Evolutionary conservation across 2,329 filamentous ascomycete genomes (phyloP).

Genomic region (Emericellopsis cladophorae): DNA sequence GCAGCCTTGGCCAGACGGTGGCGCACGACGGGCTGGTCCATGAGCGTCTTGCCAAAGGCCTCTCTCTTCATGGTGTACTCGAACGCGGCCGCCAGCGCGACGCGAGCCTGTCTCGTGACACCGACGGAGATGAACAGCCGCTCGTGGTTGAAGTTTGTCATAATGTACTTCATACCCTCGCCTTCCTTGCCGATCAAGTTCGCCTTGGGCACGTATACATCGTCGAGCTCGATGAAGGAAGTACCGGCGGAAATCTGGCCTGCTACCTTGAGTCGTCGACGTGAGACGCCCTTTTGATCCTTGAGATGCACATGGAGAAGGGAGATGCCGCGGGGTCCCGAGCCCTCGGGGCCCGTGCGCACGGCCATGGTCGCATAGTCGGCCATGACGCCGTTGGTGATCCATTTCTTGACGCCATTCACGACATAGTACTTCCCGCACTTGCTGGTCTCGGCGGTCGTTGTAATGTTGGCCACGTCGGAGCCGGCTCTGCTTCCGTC

Average conservation of each 20-base stretch:
- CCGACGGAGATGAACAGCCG: constrained; percentile 54
- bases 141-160: constrained; percentile 75
- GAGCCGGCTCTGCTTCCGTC: constrained; percentile 40
- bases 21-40: constrained; percentile 64
- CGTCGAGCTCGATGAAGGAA: constrained; percentile 64
- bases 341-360: constrained; percentile 47
- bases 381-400: constrained; percentile 61
- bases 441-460: constrained; percentile 46
- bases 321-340: constrained; percentile 49
- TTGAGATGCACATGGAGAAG: constrained; percentile 62
- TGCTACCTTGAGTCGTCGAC: constrained; percentile 54
- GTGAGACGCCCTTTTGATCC: constrained; percentile 49
- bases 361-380: constrained; percentile 61
- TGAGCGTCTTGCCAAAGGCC: constrained; percentile 35
- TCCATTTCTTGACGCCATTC: constrained; percentile 74
- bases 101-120: constrained; percentile 43
- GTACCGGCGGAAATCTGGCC: constrained; percentile 56
- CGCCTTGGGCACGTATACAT: constrained; percentile 57
- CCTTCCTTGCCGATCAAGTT: constrained; percentile 62
- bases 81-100: constrained; percentile 21
- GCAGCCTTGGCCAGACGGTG: constrained; percentile 61
- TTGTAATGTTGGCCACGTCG: constrained; percentile 62
- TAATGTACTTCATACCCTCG: constrained; percentile 60
- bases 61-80: constrained; percentile 23
- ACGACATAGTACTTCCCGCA: constrained; percentile 58